phyloP scores from a whole-genome alignment of 2,329 filamentous ascomycete genomes.

The Colletotrichum kahawae region DNA sequence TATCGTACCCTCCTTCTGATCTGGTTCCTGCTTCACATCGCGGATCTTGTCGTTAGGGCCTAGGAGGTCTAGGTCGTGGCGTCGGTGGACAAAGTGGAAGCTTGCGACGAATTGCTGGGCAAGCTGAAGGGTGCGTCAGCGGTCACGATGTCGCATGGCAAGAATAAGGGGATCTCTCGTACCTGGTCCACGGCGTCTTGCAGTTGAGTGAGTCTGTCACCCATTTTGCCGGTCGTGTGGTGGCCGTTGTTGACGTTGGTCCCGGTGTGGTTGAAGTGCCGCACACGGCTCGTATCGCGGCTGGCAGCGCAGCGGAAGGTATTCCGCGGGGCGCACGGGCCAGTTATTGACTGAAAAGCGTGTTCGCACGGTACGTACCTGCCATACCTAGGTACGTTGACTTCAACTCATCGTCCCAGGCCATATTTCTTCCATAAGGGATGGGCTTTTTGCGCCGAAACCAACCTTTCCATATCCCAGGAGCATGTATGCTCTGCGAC shows the following conservation, averaged over 20 bases:
- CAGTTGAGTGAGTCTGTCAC: conserved; percentile 80
- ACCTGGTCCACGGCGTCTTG: conserved; percentile 87
- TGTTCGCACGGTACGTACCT: not conserved
- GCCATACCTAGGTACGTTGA: not conserved
- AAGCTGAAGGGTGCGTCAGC: conserved; percentile 49
- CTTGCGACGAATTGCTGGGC: conserved; percentile 72
- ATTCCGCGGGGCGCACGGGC: not conserved
- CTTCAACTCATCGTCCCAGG: not conserved
- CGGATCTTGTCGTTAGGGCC: conserved; percentile 63
- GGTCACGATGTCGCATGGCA: not conserved
- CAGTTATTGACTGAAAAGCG: not conserved
- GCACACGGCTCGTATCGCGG: not conserved
- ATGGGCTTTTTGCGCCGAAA: not conserved
- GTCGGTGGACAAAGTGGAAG: conserved; percentile 69
- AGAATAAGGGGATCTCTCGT: conserved; percentile 22
- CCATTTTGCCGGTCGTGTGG: conserved; percentile 52
- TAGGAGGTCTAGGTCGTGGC: conserved; percentile 70
- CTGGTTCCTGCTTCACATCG: conserved; percentile 60
- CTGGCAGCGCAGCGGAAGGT: not conserved
- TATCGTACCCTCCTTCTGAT: conserved; percentile 53
- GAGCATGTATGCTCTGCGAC: not conserved
- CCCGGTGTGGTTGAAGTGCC: not conserved
- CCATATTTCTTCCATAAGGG: not conserved
- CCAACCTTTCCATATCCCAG: not conserved
- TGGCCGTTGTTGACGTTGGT: not conserved